Evolutionary conservation across 495 filamentous ascomycete genomes (phyloP), one percentile per base, ranked within the genome.

Genomic region (Poronia punctata): DNA sequence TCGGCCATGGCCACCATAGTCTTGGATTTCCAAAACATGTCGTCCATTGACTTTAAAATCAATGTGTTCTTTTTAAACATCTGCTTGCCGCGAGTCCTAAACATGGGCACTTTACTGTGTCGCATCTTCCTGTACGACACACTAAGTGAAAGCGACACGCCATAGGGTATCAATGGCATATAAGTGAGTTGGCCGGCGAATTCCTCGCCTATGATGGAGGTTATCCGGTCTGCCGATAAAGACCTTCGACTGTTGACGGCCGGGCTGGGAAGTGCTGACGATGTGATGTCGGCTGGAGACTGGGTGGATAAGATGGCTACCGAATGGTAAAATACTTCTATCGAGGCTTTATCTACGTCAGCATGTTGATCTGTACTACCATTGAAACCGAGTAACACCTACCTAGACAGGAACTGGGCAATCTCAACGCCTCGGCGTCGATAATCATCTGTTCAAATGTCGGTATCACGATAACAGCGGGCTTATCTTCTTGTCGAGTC

Each of bases 41-140:
- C 60, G 14, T 75, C 68, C 4, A 84, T 56, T 2, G 60, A 57
- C 38, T 76, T 72, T 17, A 88, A 62, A 0, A 81, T 49, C 2
- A 62, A 48, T 30, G 75, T 76, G 28, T 78, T 80, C 29, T 62
- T 66, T 29, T 75, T 71, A 32, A 88, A 72, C 11, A 78, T 74
- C 28, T 65, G 62, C 32, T 72, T 77, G 7, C 78, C 79, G 12
- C 82, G 71, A 14, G 68, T 69, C 32, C 74, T 70, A 44, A 81
- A 79, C 52, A 81, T 79, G 20, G 75, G 72, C 1, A 84, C 53
- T 14, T 68, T 78, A 40, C 77, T 81, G 37, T 79, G 76, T 9
- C 81, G 75, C 63, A 83, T 77, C 49, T 83, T 80, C 22, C 80
- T 73, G 46, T 87, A 88, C 7, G 76, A 75, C 3, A 86, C 79